Evolutionary conservation across 1,139 yeast species (phyloP), one percentile per base, ranked within the genome.

Genomic region (Geotrichum europaeum): DNA sequence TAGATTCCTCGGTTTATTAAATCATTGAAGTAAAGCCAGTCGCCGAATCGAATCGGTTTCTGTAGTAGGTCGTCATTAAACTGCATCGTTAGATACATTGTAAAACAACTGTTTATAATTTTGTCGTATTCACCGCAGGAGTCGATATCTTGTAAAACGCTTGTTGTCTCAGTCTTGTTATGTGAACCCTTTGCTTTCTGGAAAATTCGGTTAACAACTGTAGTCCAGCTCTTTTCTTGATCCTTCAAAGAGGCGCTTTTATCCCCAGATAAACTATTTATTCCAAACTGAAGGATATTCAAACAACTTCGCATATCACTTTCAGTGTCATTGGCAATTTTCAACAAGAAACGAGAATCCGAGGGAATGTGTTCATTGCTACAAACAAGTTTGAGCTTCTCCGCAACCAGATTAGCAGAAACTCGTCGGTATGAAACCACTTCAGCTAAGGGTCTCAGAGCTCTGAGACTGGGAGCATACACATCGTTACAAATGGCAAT

Each of bases 401-500:
- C 78, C 52, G 79, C 78, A 18, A 84, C 72, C 18, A 80, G 76
- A 50, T 78, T 77, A 34, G 81, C 79, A 2, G 83, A 72, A 0
- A 96, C 86, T 62, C 83, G 84, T 64, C 78, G 80, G 69, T 91
- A 87, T 15, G 82, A 73, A 1, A 94, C 79, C 6, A 88, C 77
- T 67, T 92, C 97, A 64, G 94, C 83, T 60, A 81, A 75, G 0
- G 86, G 86, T 64, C 95, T 81, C 63, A 94, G 75, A 63, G 83
- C 84, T 59, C 91, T 95, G 75, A 94, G 77, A 4, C 89, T 81
- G 4, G 83, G 81, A 1, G 89, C 81, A 70, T 87, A 92, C 0
- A 87, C 80, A 69, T 94, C 96, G 72, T 94, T 94, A 70, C 98
- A 96, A 61, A 94, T 84, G 56, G 96, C 94, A 59, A 94, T 89